Conservation (phyloP, 2,329 filamentous ascomycete species). For the Nemania sp. region DNA sequence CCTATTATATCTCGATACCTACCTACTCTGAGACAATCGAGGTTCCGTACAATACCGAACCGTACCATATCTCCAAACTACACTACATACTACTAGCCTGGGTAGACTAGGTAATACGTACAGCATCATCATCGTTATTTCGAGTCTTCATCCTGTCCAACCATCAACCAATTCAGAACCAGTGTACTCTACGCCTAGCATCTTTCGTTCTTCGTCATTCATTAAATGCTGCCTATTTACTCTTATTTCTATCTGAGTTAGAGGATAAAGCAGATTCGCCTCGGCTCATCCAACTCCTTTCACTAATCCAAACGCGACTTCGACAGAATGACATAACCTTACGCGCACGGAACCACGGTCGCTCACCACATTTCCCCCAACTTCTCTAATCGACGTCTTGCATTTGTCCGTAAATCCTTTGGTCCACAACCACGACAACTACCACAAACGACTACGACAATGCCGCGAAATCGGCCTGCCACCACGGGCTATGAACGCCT, state of each 20-base stretch:
- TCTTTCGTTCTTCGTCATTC: slow-evolving; percentile 24
- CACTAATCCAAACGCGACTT: neutral
- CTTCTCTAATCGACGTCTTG: slow-evolving; percentile 9
- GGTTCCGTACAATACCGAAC: neutral
- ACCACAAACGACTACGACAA: slow-evolving; percentile 53
- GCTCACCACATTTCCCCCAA: slow-evolving; percentile 10
- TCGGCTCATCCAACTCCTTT: slow-evolving; percentile 24
- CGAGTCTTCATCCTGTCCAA: slow-evolving; percentile 10
- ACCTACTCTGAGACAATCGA: no score
- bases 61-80: no score
- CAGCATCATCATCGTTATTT: slow-evolving; percentile 14
- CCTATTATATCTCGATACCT: no score
- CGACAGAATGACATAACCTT: slow-evolving; percentile 42
- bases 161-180: neutral
- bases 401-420: neutral
- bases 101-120: no score
- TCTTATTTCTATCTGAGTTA: slow-evolving; percentile 26
- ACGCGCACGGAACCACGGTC: slow-evolving; percentile 3
- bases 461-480: slow-evolving; percentile 76
- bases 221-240: slow-evolving; percentile 9
- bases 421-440: no score
- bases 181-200: neutral
- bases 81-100: no score
- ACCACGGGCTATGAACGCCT: slow-evolving; percentile 88
- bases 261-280: slow-evolving; percentile 19